Percentiles rank a stretch among this genome's conserved stretches.
These are phyloP conservation scores for Arabis hirsuta DNA, from an alignment of 345 rosid genomes.

Conservation along the genomic window DNA sequence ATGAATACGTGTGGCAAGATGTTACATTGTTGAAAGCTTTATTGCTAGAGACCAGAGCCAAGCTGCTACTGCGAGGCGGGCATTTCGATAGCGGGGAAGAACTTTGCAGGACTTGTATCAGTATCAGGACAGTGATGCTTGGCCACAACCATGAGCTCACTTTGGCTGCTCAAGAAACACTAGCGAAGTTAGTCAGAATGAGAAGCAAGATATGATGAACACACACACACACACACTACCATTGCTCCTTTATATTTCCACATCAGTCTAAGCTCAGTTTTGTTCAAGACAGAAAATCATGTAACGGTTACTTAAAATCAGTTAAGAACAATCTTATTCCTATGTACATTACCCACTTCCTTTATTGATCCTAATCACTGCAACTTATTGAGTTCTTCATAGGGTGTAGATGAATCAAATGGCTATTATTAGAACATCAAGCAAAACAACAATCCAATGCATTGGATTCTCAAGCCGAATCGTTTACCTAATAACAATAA, in stretches of 20 bases:
- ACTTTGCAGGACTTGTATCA: constrained; percentile 83
- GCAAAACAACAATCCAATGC: constrained; percentile 23
- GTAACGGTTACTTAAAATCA: constrained; percentile 20
- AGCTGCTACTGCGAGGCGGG: constrained; percentile 83
- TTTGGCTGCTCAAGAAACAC: constrained; percentile 91
- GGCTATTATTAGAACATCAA: background rate
- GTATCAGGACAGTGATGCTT: constrained; percentile 92
- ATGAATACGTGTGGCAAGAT: constrained; percentile 93
- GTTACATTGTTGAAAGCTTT: constrained; percentile 83
- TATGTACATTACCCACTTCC: constrained; percentile 32
- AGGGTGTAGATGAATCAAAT: constrained; percentile 3
- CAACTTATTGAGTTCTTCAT: constrained; percentile 8
- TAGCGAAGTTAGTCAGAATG: constrained; percentile 86
- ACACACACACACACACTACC: constrained; percentile 9
- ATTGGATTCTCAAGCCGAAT: constrained; percentile 38
- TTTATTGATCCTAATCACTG: constrained; percentile 9
- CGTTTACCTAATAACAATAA: background rate
- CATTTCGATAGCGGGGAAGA: constrained; percentile 86
- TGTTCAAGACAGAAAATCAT: constrained; percentile 33
- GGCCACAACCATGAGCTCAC: constrained; percentile 85
- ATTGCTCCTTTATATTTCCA: constrained; percentile 19
- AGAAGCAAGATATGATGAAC: constrained; percentile 72
- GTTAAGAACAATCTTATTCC: constrained; percentile 27
- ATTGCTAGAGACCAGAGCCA: constrained; percentile 83
- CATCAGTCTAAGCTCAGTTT: constrained; percentile 29